These are phyloP conservation scores for Luzula sylvatica DNA, from an alignment of 176 grass and related monocot genomes.

Conservation along the genomic window DNA sequence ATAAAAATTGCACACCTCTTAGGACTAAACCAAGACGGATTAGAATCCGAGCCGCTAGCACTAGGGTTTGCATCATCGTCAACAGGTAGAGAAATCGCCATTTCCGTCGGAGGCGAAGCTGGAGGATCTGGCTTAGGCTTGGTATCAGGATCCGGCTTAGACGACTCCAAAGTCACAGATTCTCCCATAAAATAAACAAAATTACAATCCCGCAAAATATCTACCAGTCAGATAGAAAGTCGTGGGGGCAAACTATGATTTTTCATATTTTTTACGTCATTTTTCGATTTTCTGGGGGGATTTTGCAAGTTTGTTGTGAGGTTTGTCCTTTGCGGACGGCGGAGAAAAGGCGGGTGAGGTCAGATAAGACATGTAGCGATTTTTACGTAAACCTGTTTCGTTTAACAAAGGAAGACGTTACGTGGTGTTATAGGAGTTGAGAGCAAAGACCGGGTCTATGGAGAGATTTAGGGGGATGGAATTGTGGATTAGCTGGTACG, in stretches of 20 bases:
- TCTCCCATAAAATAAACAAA: constrained; percentile 24
- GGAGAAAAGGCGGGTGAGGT: background rate
- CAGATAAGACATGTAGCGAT: background rate
- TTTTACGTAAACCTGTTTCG: background rate
- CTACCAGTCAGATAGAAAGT: constrained; percentile 9
- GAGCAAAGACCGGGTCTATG: constrained; percentile 10
- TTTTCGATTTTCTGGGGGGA: constrained; percentile 11
- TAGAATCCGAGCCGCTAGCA: constrained; percentile 9
- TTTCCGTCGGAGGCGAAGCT: constrained; percentile 2
- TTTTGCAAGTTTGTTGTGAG: constrained; percentile 3
- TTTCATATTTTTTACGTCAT: constrained; percentile 9
- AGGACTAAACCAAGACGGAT: constrained; percentile 42
- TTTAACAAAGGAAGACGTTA: no score
- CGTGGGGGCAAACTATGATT: background rate
- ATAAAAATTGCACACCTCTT: constrained; percentile 20
- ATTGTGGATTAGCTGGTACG: background rate
- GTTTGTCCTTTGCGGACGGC: background rate
- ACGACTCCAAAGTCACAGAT: constrained; percentile 12
- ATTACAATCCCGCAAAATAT: background rate
- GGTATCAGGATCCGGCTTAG: constrained; percentile 5
- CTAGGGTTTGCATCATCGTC: constrained; percentile 17
- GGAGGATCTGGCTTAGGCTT: background rate
- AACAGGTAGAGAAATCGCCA: constrained; percentile 21
- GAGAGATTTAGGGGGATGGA: background rate
- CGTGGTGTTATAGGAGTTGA: no score